Evolutionary conservation across 1,284 basidiomycete species (phyloP).

Genomic region (Ustilago crameri): DNA sequence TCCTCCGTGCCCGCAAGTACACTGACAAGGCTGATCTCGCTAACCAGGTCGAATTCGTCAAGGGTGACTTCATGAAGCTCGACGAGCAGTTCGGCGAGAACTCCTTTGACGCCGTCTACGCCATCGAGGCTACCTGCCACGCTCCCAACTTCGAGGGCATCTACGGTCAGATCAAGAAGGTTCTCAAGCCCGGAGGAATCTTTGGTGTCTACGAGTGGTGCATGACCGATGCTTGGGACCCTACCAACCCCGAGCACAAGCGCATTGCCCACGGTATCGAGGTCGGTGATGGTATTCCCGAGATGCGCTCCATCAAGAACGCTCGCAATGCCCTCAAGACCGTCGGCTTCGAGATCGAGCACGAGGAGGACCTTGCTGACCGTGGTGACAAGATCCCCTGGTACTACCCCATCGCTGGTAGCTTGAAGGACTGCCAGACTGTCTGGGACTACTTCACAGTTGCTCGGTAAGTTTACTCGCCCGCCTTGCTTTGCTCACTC

Average conservation of each 20-base stretch:
- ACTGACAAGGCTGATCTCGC: conserved; percentile 82
- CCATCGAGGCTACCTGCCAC: conserved; percentile 97
- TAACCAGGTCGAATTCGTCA: conserved; percentile 76
- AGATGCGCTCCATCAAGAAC: conserved; percentile 84
- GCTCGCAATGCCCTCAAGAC: conserved; percentile 82
- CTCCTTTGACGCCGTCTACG: conserved; percentile 96
- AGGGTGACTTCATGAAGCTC: conserved; percentile 91
- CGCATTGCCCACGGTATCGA: conserved; percentile 81
- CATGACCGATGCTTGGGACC: conserved; percentile 96
- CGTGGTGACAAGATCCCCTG: conserved; percentile 82
- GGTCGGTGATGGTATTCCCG: conserved; percentile 94
- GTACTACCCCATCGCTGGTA: conserved; percentile 97
- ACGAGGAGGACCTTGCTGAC: conserved; percentile 94
- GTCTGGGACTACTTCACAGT: conserved; percentile 78
- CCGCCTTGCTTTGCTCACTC: too few relatives aligned
- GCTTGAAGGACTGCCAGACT: conserved; percentile 90
- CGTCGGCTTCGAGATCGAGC: conserved; percentile 88
- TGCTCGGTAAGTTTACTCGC: conserved; percentile 7
- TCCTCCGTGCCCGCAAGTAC: conserved; percentile 85
- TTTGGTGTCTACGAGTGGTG: conserved; percentile 99
- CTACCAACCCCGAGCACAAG: conserved; percentile 87
- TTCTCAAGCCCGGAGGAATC: conserved; percentile 94
- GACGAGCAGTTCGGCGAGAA: conserved; percentile 90
- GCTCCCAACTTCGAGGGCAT: conserved; percentile 95
- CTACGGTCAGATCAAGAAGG: conserved; percentile 91